Evolutionary conservation across 202 grass and related monocot species (phyloP).

Genomic region (Panicum hallii): DNA sequence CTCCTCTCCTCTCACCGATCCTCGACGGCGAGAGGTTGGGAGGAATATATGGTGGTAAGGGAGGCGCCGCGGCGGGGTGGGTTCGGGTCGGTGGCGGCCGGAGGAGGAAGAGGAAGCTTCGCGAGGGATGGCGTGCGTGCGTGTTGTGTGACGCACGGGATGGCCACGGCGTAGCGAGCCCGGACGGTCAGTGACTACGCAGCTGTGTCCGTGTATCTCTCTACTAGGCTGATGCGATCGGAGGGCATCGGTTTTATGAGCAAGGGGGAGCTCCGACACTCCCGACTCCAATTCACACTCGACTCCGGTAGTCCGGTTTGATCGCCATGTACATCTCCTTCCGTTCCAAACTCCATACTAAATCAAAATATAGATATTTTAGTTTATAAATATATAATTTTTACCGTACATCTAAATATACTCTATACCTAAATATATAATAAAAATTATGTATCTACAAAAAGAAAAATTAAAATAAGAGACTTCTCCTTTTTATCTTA

Average conservation of each 20-base stretch:
- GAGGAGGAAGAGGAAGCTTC: conserved; percentile 44
- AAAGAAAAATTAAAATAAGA: too few species aligned
- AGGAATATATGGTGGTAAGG: neutral
- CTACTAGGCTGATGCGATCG: neutral
- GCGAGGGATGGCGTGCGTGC: conserved; percentile 28
- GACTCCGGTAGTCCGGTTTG: too few species aligned
- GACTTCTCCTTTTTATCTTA: too few species aligned
- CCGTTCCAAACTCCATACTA: too few species aligned
- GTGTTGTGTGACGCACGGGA: conserved; percentile 33
- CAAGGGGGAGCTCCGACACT: too few species aligned
- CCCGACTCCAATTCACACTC: too few species aligned
- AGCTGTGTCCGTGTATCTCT: neutral
- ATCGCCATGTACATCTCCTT: too few species aligned
- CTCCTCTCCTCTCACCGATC: neutral
- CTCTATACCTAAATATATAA: too few species aligned
- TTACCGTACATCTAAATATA: too few species aligned
- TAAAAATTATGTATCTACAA: too few species aligned
- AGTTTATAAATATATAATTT: too few species aligned
- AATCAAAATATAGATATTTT: too few species aligned
- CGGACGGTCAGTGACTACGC: neutral
- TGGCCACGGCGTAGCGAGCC: neutral
- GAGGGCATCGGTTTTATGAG: neutral
- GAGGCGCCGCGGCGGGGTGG: conserved; percentile 2
- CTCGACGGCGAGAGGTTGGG: neutral
- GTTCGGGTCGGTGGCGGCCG: conserved; percentile 44